Percentiles rank a stretch among this genome's conserved stretches.
phyloP scores from a whole-genome alignment of 2,329 filamentous ascomycete species.

The Paecilomyces sp. region DNA sequence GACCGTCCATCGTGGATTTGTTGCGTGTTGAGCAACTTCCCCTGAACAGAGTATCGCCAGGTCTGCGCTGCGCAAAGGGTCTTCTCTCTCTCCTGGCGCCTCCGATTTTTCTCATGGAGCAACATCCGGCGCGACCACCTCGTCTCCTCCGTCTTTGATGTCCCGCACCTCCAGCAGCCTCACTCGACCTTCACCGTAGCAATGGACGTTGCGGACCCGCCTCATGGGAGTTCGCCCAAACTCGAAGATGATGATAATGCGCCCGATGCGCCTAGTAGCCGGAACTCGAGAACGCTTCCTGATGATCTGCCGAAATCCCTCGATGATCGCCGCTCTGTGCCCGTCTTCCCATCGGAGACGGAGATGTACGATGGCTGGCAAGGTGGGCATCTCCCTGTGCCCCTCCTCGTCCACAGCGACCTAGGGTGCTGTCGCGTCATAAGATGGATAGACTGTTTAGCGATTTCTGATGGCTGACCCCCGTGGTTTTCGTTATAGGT shows the following conservation, averaged over 20 bases:
- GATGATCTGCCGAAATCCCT: slow-evolving; percentile 84
- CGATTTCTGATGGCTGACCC: not conserved
- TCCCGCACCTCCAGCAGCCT: not conserved
- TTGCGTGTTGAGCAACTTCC: not conserved
- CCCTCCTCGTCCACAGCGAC: not conserved
- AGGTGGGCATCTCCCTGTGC: slow-evolving; percentile 49
- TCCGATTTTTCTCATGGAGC: not conserved
- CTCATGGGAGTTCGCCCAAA: slow-evolving; percentile 17
- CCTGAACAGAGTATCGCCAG: not conserved
- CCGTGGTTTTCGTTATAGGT: slow-evolving; percentile 46
- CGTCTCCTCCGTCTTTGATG: not conserved
- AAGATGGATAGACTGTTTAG: not conserved
- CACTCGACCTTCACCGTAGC: slow-evolving; percentile 11
- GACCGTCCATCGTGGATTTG: not conserved
- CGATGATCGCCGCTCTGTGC: slow-evolving; percentile 71
- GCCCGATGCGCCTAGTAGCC: slow-evolving; percentile 3
- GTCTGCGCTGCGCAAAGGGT: not conserved
- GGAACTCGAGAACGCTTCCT: slow-evolving; percentile 51
- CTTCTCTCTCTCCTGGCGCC: not conserved
- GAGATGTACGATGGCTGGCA: slow-evolving; percentile 99
- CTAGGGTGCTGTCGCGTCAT: not conserved
- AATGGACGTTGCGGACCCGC: slow-evolving; percentile 28
- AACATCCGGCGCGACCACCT: not conserved
- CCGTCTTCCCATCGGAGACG: slow-evolving; percentile 68
- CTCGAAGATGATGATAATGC: slow-evolving; percentile 3